Evolutionary conservation across 306 rosid species (phyloP).

Genomic region (Ormosia emarginata): DNA sequence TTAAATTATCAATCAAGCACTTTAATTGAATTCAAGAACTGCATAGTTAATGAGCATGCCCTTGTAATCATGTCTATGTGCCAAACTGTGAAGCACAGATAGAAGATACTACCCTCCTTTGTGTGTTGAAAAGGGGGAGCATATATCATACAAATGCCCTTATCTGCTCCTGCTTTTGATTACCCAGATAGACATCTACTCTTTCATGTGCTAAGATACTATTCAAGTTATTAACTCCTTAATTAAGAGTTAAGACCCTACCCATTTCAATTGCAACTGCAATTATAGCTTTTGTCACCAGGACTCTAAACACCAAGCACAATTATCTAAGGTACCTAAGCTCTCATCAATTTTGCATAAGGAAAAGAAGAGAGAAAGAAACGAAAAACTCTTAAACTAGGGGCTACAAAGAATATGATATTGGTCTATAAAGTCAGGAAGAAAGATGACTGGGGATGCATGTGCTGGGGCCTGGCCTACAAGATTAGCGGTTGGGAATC

Average conservation of each 20-base stretch:
- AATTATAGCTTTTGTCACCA: not conserved
- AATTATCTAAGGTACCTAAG: not conserved
- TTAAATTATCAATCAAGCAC: not conserved
- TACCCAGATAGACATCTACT: conserved; percentile 18
- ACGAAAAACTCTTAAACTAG: not conserved
- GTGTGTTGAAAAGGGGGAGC: conserved; percentile 21
- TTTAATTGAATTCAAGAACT: not conserved
- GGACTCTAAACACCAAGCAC: not conserved
- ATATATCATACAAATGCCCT: conserved; percentile 15
- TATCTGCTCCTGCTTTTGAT: conserved; percentile 23
- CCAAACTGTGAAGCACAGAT: not conserved
- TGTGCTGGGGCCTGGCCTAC: conserved; percentile 41
- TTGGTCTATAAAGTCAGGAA: not conserved
- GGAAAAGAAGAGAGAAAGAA: not conserved
- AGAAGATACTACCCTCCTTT: conserved; percentile 1
- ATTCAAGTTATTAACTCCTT: not conserved
- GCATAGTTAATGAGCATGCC: not conserved
- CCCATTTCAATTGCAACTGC: not conserved
- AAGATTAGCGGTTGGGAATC: conserved; percentile 42
- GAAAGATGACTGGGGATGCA: conserved; percentile 26
- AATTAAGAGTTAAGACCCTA: not conserved
- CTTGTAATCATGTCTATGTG: not conserved
- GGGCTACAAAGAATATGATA: not conserved
- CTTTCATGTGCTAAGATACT: conserved; percentile 12
- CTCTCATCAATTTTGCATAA: not conserved